These are phyloP conservation scores for Barnettozyma wickerhamii DNA, from an alignment of 805 yeast species.

Conservation along the genomic window DNA sequence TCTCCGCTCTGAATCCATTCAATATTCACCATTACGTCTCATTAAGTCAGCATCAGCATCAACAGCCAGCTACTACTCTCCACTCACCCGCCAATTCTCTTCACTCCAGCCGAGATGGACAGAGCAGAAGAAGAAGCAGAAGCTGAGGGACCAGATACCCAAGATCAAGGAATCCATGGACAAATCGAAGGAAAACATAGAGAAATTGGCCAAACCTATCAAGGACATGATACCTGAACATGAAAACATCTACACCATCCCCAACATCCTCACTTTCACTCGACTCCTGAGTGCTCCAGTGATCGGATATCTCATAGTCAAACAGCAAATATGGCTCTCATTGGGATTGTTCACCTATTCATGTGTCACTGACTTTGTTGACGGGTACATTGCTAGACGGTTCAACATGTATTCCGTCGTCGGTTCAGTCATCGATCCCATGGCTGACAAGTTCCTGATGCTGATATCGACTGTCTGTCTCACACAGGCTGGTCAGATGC, in stretches of 20 bases:
- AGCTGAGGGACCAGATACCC: conserved; percentile 7
- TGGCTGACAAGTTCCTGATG: conserved; percentile 93
- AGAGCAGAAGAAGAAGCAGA: background rate
- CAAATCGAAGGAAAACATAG: conserved; percentile 22
- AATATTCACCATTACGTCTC: background rate
- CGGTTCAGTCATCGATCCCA: conserved; percentile 91
- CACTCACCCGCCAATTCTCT: background rate
- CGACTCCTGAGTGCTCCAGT: conserved; percentile 80
- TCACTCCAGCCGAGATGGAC: background rate
- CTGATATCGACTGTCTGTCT: conserved; percentile 76
- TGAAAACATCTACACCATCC: conserved; percentile 74
- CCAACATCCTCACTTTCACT: conserved; percentile 79
- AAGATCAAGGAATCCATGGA: conserved; percentile 7
- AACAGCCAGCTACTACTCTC: background rate
- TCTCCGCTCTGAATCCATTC: background rate
- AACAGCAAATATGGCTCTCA: conserved; percentile 61
- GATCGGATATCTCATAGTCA: conserved; percentile 73
- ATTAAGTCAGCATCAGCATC: background rate
- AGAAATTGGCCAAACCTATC: conserved; percentile 29
- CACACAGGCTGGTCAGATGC: conserved; percentile 65
- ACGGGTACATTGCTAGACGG: conserved; percentile 85
- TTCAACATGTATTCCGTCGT: conserved; percentile 73
- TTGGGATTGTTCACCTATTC: conserved; percentile 75
- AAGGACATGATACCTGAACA: conserved; percentile 33
- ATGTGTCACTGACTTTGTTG: conserved; percentile 85